Base-by-base conservation (phyloP, 2,329 filamentous ascomycete species). In the Exutisphaerella laricina region DNA sequence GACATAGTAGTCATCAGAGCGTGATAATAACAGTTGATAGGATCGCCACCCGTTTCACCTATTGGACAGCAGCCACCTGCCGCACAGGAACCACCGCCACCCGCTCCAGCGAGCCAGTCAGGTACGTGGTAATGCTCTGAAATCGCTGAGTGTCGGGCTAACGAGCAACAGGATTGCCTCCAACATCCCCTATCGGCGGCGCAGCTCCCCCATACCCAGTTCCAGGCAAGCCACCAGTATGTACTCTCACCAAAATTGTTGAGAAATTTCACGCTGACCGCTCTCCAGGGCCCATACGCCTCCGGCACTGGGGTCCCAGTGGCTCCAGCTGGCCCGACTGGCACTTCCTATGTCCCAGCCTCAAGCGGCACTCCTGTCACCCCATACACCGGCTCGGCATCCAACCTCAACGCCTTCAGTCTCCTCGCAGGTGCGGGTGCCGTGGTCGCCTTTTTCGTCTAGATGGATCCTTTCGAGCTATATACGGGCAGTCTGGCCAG, bases 401-500 rank as follows among this genome's bases (percentile, higher is more conserved):
- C 29, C 37, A 42, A 40, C 21, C 33, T 53, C 40, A 50, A 52
- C 41, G 53, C 50, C 23, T 51, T 45, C 23, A 49, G 53, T 23
- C 37, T 53, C 28, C 43, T 57, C 33, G 48, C 49, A 25, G 53
- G 48, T 42, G 41, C 51, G 26, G 55, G 51, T 46, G 54, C 53
- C 41, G 42, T 55, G 33, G 46, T 51, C 20, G 55, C 55, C 48
- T 42, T 57, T 53, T 57, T 57, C 51, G 35, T 57, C 38, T 57
- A 56, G 46, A 39, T 41, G 42, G 23, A 23, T 46, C 37, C 39
- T 34, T 35, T 39, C 42, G 34, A 36, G n/a, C n/a, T n/a, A 50
- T 43, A 39, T 45, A 38, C 21, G 46, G 46, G 39, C 44, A 45
- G 35, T 35, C 33, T 43, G 35, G 39, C 28, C 39, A 39, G 35